A percentile compares a stretch with the other conserved stretches of the same genome.
Conservation (phyloP, 176 grass and related monocot genomes). For the Carex cristatella region DNA sequence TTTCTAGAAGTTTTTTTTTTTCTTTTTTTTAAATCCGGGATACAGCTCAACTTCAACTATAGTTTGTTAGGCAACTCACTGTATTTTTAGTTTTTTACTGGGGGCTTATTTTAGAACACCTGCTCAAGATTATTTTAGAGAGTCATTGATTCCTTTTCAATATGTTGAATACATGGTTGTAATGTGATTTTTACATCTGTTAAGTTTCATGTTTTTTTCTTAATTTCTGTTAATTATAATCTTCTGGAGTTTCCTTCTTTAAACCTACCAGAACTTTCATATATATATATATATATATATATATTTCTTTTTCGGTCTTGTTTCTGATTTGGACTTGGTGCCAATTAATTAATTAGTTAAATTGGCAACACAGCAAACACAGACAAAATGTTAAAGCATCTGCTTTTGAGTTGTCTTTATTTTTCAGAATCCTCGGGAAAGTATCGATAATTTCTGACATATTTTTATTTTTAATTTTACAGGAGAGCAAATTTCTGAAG, state of each 20-base stretch:
- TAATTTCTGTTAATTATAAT: neutral
- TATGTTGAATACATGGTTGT: neutral
- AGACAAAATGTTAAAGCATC: neutral
- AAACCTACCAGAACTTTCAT: neutral
- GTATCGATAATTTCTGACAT: neutral
- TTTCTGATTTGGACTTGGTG: neutral
- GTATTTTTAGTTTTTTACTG: neutral
- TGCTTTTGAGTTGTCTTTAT: neutral
- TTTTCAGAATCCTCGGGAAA: neutral
- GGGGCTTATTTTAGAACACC: neutral
- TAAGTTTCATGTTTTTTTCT: neutral
- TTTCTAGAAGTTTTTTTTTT: neutral
- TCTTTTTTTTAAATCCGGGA: neutral
- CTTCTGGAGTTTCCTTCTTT: neutral
- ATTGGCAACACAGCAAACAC: no score
- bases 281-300: neutral
- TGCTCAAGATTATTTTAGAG: neutral
- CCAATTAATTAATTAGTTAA: neutral
- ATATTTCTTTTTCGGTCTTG: neutral
- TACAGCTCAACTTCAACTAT: neutral
- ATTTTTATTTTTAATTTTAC: conserved; percentile 15
- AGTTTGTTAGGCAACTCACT: neutral
- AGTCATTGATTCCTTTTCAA: neutral
- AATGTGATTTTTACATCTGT: neutral
- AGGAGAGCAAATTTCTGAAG: conserved; percentile 88